Base-by-base conservation (phyloP, 176 grass and related monocot species). In the Aegilops speltoides region DNA sequence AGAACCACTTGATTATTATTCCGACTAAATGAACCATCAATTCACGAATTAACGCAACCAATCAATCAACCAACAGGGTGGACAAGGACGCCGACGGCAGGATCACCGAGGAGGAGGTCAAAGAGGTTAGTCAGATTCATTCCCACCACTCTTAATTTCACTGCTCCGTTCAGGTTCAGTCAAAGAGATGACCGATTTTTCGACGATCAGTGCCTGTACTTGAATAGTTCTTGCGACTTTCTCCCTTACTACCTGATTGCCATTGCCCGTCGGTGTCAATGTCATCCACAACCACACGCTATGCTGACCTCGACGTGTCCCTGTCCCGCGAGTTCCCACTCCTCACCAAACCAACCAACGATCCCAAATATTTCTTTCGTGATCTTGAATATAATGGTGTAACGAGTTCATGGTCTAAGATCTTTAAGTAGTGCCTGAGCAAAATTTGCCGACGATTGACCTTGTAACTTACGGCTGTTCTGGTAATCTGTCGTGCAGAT, bases 51-150 rank as follows among this genome's bases (percentile, higher is more conserved):
- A 54, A 54, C 50, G 16, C 15, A 0, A 2, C 16, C 0, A 23
- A 71, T 62, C 13, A 22, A 59, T 22, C 56, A 43, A 76, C 9
- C 2, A 13, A 48, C 92, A 97, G 95, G 95, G 90, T 97, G 11
- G 93, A 97, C 82, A 97, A 95, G 95, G 84, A 97, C 90, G 91
- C 91, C 3, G 89, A 97, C 43, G 95, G 95, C n/a, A 61, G 95
- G 80, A 93, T 97, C 64, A 90, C 90, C 26, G 95, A 95, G 89
- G 66, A 84, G 52, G 95, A 97, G 82, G 93, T 94, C 16, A 97
- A 90, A 81, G 91, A 93, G 92, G 95, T 97, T 86, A 76, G 56
- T 22, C 56, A 59, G 56, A 10, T 66, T 34, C 5, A 10, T 65
- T 43, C 6, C 1, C 22, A 8, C 0, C 56, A 70, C 56, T 22